Evolutionary conservation across 2,329 filamentous ascomycete genomes (phyloP), one percentile per base, ranked within the genome.

Genomic region (Cephalotrichum gorgonifer): DNA sequence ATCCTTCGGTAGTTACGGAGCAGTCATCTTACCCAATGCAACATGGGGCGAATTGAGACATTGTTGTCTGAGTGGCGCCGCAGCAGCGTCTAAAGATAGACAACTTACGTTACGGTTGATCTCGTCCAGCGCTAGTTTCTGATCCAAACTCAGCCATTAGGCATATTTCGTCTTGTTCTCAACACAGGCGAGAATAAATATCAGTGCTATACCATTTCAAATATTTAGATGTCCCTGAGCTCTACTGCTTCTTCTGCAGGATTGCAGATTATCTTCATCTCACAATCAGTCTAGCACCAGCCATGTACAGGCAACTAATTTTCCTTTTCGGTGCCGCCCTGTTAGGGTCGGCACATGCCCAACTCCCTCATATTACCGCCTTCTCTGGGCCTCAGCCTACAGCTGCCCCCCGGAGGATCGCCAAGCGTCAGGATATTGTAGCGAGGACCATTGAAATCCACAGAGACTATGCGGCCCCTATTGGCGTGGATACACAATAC

Each of bases 401-500:
- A 33, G 15, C 44, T 46, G 44, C 30, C 28, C 44, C 44, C 2
- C 15, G 20, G 44, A 14, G 17, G 14, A 23, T 31, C 9, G 27
- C 27, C 27, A 33, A 33, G 30, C 26, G 28, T 22, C 26, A 46
- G 43, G 43, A 28, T 11, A 44, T 27, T 26, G 23, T 31, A 28
- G 20, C n/a, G 33, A 38, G 20, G 33, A n/a, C 33, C 23, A 46
- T 46, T 33, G 44, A 46, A 28, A 31, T 46, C 17, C 44, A 46
- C 22, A 14, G 9, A 25, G 30, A 30, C 44, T 46, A 46, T 33
- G 44, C n/a, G 26, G 44, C 44, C 44, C 44, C 44, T 35, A 46
- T 46, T 23, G 44, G 44, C 28, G 44, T 46, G 44, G 44, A 38
- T 27, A 46, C 44, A 9, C n/a, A 46, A 11, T 46, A 46, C 17